Evolutionary conservation across 805 yeast species (phyloP).

Genomic region (Maudiozyma turicensis): DNA sequence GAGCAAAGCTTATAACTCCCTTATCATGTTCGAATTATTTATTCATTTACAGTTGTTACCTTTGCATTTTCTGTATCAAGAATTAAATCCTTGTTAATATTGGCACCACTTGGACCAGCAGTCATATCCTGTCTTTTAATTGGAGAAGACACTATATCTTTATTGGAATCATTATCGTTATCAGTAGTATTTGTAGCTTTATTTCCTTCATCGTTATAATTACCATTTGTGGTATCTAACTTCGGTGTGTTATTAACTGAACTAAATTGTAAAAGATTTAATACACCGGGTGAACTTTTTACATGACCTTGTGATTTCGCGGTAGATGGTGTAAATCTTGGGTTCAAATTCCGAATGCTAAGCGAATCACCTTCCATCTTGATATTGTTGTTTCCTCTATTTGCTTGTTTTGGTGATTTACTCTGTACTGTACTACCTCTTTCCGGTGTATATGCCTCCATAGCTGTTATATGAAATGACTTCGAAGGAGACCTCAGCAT

Average conservation of each 20-base stretch:
- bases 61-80: slow-evolving; percentile 27
- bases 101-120: neutral
- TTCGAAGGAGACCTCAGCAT: slow-evolving; percentile 32
- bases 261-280: slow-evolving; percentile 82
- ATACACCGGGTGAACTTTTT: slow-evolving; percentile 71
- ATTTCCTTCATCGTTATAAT: slow-evolving; percentile 3
- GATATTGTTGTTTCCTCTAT: slow-evolving; percentile 4
- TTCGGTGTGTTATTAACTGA: slow-evolving; percentile 33
- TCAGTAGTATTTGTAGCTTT: neutral
- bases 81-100: slow-evolving; percentile 16
- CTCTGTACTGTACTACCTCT: slow-evolving; percentile 33
- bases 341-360: neutral
- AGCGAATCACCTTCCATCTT: neutral
- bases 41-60: slow-evolving; percentile 21
- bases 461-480: slow-evolving; percentile 38
- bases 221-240: slow-evolving; percentile 12
- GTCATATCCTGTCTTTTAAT: slow-evolving; percentile 13
- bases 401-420: slow-evolving; percentile 17
- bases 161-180: slow-evolving; percentile 4
- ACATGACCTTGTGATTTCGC: slow-evolving; percentile 14
- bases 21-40: neutral
- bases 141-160: slow-evolving; percentile 22
- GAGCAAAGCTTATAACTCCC: neutral
- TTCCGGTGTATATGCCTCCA: slow-evolving; percentile 59
- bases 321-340: slow-evolving; percentile 7